phyloP scores from a whole-genome alignment of 2,329 filamentous ascomycete species.

The Neonectria magnoliae region DNA sequence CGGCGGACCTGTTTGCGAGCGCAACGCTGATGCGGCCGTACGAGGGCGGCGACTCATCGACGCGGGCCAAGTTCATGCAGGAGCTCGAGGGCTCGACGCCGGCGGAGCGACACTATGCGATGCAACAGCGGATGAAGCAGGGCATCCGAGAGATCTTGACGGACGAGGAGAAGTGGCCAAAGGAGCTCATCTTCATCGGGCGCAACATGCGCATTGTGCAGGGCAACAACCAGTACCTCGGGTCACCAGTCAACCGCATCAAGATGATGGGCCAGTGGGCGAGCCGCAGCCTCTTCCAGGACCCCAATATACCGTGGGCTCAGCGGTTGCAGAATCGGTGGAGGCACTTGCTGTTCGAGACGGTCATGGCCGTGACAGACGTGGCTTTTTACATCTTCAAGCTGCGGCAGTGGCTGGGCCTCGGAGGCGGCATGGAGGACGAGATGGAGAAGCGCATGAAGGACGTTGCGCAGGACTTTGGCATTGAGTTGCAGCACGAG shows the following conservation, averaged over 20 bases:
- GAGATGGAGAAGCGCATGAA: constrained; percentile 90
- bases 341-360: constrained; percentile 82
- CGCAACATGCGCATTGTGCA: constrained; percentile 93
- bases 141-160: constrained; percentile 74
- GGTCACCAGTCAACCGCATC: constrained; percentile 88
- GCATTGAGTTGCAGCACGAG: constrained; percentile 87
- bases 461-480: constrained; percentile 88
- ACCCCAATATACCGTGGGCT: constrained; percentile 68
- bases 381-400: constrained; percentile 85
- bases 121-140: constrained; percentile 87
- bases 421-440: constrained; percentile 90
- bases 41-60: constrained; percentile 79
- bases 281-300: constrained; percentile 81
- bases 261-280: constrained; percentile 96
- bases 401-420: constrained; percentile 78
- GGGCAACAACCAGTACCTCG: constrained; percentile 90
- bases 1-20: constrained; percentile 89
- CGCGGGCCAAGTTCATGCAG: constrained; percentile 71
- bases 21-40: constrained; percentile 92
- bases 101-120: constrained; percentile 84
- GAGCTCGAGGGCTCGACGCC: constrained; percentile 66
- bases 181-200: constrained; percentile 91
- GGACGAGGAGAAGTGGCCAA: constrained; percentile 89
- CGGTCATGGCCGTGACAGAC: constrained; percentile 80
- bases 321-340: constrained; percentile 76